A percentile compares a stretch with the other conserved stretches of the same genome.
phyloP scores from a whole-genome alignment of 176 grass and related monocot species.

The Eleusine coracana region DNA sequence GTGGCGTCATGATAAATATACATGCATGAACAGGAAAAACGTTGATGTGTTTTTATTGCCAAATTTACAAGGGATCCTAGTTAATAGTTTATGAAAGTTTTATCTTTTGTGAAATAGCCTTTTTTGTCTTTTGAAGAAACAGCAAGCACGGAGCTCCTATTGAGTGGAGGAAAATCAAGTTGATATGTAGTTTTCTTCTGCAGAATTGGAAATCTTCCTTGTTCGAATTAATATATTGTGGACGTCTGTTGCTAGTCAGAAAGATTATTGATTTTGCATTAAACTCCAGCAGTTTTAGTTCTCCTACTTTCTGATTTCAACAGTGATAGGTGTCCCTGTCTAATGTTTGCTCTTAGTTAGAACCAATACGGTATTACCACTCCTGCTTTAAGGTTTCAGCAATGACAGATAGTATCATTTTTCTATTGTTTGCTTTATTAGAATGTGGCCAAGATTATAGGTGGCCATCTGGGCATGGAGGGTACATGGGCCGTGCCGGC shows the following conservation, averaged over 20 bases:
- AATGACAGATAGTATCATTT: not conserved
- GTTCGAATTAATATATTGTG: not conserved
- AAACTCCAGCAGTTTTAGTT: not conserved
- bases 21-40: not conserved
- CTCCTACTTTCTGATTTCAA: not conserved
- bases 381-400: not conserved
- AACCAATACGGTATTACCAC: no score
- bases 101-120: not conserved
- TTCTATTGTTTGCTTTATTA: not conserved
- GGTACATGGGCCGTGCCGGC: no score
- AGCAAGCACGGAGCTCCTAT: not conserved
- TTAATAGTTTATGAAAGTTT: not conserved
- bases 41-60: not conserved
- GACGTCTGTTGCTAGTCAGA: not conserved
- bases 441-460: no score
- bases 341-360: not conserved
- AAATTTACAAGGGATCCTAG: not conserved
- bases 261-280: not conserved
- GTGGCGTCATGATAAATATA: not conserved
- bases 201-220: no score
- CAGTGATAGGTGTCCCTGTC: not conserved
- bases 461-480: no score
- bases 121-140: not conserved
- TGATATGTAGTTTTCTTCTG: no score
- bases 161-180: not conserved